Conservation (phyloP, 1,284 basidiomycete genomes). For the Puccinia polysora region DNA sequence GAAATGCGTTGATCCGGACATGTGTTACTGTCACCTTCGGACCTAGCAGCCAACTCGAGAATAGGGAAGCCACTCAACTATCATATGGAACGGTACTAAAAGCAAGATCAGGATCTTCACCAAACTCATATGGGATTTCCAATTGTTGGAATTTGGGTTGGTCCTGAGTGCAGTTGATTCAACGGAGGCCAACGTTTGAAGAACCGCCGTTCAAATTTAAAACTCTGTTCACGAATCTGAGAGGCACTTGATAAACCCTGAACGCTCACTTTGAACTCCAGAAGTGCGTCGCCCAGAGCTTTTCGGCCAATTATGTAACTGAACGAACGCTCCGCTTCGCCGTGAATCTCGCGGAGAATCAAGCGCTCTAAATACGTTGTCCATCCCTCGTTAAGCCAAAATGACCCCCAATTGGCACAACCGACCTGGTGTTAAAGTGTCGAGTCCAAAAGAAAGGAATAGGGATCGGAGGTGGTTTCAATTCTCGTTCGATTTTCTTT, state of each 20-base stretch:
- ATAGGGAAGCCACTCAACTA: conserved; percentile 29
- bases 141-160: conserved; percentile 74
- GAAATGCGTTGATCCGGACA: neutral
- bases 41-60: too few species aligned
- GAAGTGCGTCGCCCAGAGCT: conserved; percentile 67
- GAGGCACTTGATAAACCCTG: too few species aligned
- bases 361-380: conserved; percentile 90
- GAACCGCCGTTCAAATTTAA: neutral
- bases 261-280: conserved; percentile 54
- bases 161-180: conserved; percentile 50
- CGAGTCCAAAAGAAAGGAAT: conserved; percentile 48
- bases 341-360: conserved; percentile 68
- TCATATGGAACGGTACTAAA: conserved; percentile 47
- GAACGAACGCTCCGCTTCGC: conserved; percentile 74
- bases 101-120: conserved; percentile 62
- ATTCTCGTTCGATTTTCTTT: conserved; percentile 50
- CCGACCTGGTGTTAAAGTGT: conserved; percentile 20
- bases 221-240: neutral
- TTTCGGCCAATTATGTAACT: conserved; percentile 72
- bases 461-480: conserved; percentile 87
- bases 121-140: conserved; percentile 73
- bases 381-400: conserved; percentile 62
- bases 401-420: conserved; percentile 44
- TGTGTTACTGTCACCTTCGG: neutral
- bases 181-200: too few species aligned